Evolutionary conservation across 2,329 filamentous ascomycete genomes (phyloP), one percentile per base, ranked within the genome.

Genomic region (Curvularia lunata): DNA sequence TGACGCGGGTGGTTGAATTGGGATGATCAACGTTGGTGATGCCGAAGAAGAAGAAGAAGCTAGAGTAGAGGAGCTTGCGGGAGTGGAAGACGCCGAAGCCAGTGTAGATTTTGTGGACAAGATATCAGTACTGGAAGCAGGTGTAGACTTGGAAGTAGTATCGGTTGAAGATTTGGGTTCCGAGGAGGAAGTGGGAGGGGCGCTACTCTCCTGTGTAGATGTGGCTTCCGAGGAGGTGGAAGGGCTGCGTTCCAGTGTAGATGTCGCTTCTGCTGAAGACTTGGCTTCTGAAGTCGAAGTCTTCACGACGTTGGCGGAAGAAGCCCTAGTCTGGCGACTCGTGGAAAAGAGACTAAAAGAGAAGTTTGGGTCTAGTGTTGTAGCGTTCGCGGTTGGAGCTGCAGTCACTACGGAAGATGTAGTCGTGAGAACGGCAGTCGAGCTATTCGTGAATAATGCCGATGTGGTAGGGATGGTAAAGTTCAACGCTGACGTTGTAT

Each of bases 401-500:
- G 41, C 37, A 4, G 43, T 57, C n/a, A n/a, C n/a, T n/a, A n/a
- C n/a, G 10, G 42, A 53, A 18, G 48, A 40, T 0, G 28, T 54
- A 5, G 25, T 34, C 1, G 54, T 53, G 23, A 47, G 12, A 7
- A 34, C n/a, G 0, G 18, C 37, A 8, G 54, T 47, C 23, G 37
- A 34, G 9, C n/a, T 37, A 30, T 21, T 40, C 1, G 23, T 28
- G 23, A 10, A 42, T 13, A 21, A 5, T 1, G 52, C 37, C 9
- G 32, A 30, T 0, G 23, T 30, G 2, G 1, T 1, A 18, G 32
- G 18, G 12, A 47, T 27, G 34, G 43, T n/a, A 16, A 41, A 21
- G 42, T 47, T 41, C 5, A 28, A 32, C 13, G 27, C 21, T 2
- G 32, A 21, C 25, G 53, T 30, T 3, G 48, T 41, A 8, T 41